Evolutionary conservation across 2,329 filamentous ascomycete genomes (phyloP).

Genomic region (Ophiostoma piceae): DNA sequence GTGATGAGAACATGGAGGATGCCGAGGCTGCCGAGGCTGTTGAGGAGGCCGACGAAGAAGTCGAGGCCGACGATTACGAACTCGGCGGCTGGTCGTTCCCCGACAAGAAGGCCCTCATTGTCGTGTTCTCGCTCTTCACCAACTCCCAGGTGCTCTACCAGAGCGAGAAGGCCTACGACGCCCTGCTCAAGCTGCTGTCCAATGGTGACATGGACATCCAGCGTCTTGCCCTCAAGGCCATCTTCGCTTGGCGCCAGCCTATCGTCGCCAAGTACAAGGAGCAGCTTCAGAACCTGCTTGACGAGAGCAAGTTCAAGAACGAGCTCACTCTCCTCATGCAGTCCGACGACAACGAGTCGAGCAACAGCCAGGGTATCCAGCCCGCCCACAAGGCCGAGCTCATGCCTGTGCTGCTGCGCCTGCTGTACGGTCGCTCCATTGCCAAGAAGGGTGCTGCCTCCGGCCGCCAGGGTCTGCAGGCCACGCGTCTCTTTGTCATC

Average conservation of each 20-base stretch:
- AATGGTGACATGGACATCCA: conserved; percentile 92
- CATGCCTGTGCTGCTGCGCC: conserved; percentile 78
- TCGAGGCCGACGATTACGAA: conserved; percentile 29
- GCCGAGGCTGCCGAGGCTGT: conserved; percentile 33
- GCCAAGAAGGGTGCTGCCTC: conserved; percentile 71
- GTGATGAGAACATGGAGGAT: conserved; percentile 26
- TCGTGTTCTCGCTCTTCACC: conserved; percentile 74
- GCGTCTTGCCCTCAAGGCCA: conserved; percentile 73
- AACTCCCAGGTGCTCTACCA: conserved; percentile 83
- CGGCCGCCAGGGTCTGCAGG: conserved; percentile 73
- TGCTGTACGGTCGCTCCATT: conserved; percentile 86
- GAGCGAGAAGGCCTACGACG: conserved; percentile 67
- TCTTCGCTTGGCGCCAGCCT: conserved; percentile 83
- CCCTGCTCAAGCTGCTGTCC: conserved; percentile 67
- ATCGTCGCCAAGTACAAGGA: conserved; percentile 74
- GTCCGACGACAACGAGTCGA: conserved; percentile 26
- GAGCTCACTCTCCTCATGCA: conserved; percentile 87
- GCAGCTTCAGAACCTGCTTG: conserved; percentile 77
- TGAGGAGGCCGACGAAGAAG: conserved; percentile 21
- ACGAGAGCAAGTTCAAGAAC: conserved; percentile 87
- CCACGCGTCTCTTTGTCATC: conserved; percentile 73
- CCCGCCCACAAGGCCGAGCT: conserved; percentile 65
- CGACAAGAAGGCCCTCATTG: conserved; percentile 79
- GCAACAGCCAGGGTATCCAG: conserved; percentile 52
- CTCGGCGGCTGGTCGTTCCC: conserved; percentile 58